Evolutionary conservation across 257 asterid species (phyloP), one percentile per base, ranked within the genome.

Genomic region (Ligustrum vulgare): DNA sequence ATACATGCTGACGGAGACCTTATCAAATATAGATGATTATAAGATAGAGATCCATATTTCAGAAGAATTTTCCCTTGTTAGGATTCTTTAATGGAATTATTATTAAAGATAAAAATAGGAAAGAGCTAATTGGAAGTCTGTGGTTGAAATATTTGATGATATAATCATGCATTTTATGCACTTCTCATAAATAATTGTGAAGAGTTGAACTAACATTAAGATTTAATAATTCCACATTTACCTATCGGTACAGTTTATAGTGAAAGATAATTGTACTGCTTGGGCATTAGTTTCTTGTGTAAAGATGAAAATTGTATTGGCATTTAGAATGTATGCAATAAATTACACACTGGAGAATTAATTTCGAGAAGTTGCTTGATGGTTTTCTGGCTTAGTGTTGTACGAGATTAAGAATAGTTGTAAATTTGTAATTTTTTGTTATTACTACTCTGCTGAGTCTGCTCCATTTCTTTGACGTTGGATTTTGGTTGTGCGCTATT

Each of bases 401-500:
- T n/a, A 18, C 10, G 62, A 18, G 62, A 51, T 51, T 51, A 13
- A 45, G n/a, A 13, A 20, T 56, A n/a, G 49, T 15, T 6, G n/a
- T 13, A 33, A 22, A 5, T n/a, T 9, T 36, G 16, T 6, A 22
- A 5, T n/a, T 9, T 36, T 33, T 6, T 12, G 22, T 68, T 11
- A 18, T 15, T 16, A 18, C 20, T 18, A 20, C 25, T 16, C 9
- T 41, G 18, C 28, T 23, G 8, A 20, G 15, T 16, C 9, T 41
- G 18, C 28, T 23, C 18, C 9, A 35, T 18, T 34, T 35, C 51
- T 36, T 23, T n/a, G n/a, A 68, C 20, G 34, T 74, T 69, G 10
- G 54, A 68, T 56, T 69, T 13, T 70, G 65, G 62, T 35, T 81
- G 4, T 41, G 67, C 23, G 35, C 18, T 60, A 25, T 22, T 22